Evolutionary conservation across 2,329 filamentous ascomycete genomes (phyloP).

Genomic region (Colletotrichum plurivorum): DNA sequence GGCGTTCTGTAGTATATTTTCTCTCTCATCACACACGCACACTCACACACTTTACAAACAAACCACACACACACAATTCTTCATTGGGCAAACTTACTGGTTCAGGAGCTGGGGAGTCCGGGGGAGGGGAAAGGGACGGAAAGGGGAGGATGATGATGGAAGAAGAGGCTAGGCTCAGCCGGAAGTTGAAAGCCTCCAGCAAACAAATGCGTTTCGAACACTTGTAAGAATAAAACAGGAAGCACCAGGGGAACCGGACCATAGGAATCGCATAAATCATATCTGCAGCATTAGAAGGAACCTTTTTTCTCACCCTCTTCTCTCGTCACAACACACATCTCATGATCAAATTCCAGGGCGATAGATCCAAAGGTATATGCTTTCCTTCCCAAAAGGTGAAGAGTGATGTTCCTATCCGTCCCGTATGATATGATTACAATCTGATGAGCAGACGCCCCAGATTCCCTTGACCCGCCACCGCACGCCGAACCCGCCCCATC

Average conservation of each 20-base stretch:
- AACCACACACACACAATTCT: constrained; percentile 17
- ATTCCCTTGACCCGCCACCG: constrained; percentile 1
- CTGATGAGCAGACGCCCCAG: constrained; percentile 1
- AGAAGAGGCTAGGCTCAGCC: background rate
- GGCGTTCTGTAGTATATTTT: constrained; percentile 35
- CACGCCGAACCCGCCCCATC: constrained; percentile 2
- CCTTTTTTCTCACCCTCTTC: background rate
- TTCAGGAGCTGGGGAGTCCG: constrained; percentile 21
- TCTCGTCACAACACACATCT: no score
- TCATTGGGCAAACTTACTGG: constrained; percentile 12
- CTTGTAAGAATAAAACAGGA: constrained; percentile 18
- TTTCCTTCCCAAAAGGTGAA: background rate
- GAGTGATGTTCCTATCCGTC: background rate
- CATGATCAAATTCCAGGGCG: background rate
- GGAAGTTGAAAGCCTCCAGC: no score
- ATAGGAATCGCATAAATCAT: background rate
- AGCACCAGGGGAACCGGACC: no score
- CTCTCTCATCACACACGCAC: constrained; percentile 20
- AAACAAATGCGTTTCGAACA: background rate
- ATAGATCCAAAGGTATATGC: background rate
- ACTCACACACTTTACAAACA: background rate
- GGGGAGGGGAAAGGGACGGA: background rate
- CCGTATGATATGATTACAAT: constrained; percentile 8
- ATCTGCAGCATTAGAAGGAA: constrained; percentile 17
- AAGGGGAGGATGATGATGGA: background rate